These are phyloP conservation scores for Arthrobotrys pseudoclavata DNA, from an alignment of 2,329 filamentous ascomycete genomes.

Conservation along the genomic window DNA sequence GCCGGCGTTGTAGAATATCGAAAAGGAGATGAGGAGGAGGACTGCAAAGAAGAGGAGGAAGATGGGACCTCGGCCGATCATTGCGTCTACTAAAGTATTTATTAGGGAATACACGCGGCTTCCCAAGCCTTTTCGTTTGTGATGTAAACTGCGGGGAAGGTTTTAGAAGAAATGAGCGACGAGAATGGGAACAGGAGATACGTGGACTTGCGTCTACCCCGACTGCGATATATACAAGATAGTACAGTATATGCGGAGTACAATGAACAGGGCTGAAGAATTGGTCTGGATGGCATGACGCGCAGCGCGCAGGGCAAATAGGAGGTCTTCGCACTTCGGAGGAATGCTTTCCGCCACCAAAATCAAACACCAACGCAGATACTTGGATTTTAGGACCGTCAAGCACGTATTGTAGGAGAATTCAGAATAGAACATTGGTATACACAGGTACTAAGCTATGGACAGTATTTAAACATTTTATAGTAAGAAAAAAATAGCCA, in stretches of 20 bases:
- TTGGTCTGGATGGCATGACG: constrained; percentile 5
- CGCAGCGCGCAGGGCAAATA: constrained; percentile 29
- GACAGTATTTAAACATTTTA: constrained; percentile 4
- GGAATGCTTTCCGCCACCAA: constrained; percentile 36
- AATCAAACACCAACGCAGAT: constrained; percentile 30
- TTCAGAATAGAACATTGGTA: background rate
- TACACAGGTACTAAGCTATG: constrained; percentile 14
- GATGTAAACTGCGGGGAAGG: constrained; percentile 1
- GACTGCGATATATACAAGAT: constrained; percentile 1
- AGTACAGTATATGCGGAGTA: background rate
- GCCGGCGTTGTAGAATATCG: constrained; percentile 54
- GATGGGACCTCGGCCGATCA: constrained; percentile 55
- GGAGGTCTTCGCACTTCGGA: constrained; percentile 40
- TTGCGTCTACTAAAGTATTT: constrained; percentile 6
- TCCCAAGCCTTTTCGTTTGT: background rate
- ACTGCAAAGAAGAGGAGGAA: constrained; percentile 57
- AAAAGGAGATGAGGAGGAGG: constrained; percentile 59
- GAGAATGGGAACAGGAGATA: constrained; percentile 6
- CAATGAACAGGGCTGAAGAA: constrained; percentile 31
- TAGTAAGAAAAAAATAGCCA: background rate
- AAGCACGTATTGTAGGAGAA: background rate
- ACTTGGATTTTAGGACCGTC: no score
- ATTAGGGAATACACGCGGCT: constrained; percentile 21
- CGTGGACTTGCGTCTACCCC: constrained; percentile 34
- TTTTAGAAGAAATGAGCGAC: constrained; percentile 6